A percentile compares a stretch with the other conserved stretches of the same genome.
Conservation (phyloP, 192 early-diverging fungal genomes). For the Obelidium mucronatum region DNA sequence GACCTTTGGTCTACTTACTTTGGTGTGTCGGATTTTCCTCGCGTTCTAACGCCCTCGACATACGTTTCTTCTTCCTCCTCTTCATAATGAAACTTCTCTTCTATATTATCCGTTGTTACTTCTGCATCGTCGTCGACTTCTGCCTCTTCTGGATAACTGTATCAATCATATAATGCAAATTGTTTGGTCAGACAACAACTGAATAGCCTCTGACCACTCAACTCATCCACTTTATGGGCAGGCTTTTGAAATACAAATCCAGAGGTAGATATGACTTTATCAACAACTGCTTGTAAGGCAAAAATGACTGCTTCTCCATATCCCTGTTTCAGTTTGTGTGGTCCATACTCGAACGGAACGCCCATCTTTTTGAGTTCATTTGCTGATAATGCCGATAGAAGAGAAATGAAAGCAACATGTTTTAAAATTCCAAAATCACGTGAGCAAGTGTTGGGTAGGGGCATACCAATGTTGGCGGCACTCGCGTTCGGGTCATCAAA, state of each 20-base stretch:
- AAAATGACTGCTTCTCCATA: slow-evolving; percentile 61
- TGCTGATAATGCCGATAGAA: too few species aligned
- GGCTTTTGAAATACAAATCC: slow-evolving; percentile 58
- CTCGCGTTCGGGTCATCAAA: slow-evolving; percentile 70
- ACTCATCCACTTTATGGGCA: slow-evolving; percentile 65
- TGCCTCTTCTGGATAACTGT: slow-evolving; percentile 67
- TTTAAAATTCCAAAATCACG: too few species aligned
- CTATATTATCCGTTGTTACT: slow-evolving; percentile 63
- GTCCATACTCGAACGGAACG: slow-evolving; percentile 61
- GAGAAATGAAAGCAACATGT: too few species aligned
- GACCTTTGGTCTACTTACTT: slow-evolving; percentile 31
- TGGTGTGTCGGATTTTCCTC: slow-evolving; percentile 32
- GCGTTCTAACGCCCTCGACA: slow-evolving; percentile 16
- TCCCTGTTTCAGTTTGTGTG: slow-evolving; percentile 62
- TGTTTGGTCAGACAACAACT: too few species aligned
- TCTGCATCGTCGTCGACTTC: slow-evolving; percentile 70
- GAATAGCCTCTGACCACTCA: slow-evolving; percentile 27
- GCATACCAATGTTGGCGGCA: slow-evolving; percentile 59
- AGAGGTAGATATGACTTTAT: slow-evolving; percentile 46
- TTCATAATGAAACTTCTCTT: slow-evolving; percentile 47
- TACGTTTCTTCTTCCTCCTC: slow-evolving; percentile 57
- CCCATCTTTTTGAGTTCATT: slow-evolving; percentile 59
- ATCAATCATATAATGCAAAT: too few species aligned
- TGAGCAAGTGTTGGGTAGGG: background rate
- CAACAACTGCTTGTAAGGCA: slow-evolving; percentile 52